Percentiles rank a stretch among this genome's conserved stretches.
Evolutionary conservation across 306 rosid genomes (phyloP).

Genomic region (Vigna trinervia): DNA sequence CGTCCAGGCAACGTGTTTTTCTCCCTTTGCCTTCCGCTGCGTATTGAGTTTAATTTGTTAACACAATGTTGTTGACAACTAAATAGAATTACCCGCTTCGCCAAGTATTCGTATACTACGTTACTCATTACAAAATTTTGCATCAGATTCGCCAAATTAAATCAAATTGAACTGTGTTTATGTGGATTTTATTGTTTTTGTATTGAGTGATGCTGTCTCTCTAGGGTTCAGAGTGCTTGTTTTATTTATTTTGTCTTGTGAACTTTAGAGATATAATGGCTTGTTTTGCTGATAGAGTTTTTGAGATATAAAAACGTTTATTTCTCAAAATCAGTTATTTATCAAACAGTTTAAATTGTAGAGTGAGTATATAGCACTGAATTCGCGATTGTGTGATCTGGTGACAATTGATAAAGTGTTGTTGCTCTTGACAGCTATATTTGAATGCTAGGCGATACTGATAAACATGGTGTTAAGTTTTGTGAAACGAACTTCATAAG

Average conservation of each 20-base stretch:
- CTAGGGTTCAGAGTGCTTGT: neutral
- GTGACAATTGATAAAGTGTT: neutral
- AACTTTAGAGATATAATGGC: neutral
- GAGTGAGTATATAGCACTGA: neutral
- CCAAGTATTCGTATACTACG: neutral
- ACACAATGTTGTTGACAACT: too few relatives aligned
- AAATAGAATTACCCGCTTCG: too few relatives aligned
- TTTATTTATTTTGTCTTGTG: neutral
- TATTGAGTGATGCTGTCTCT: neutral
- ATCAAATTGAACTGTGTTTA: too few relatives aligned
- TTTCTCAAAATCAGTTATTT: neutral
- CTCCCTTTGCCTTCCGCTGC: neutral
- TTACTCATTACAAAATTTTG: neutral
- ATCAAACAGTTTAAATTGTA: neutral
- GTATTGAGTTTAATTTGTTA: neutral
- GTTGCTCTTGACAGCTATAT: neutral
- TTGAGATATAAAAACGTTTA: neutral
- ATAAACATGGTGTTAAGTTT: neutral
- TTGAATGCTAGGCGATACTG: neutral
- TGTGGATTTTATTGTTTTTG: neutral
- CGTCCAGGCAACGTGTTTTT: neutral
- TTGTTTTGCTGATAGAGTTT: neutral
- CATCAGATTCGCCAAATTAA: neutral
- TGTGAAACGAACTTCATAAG: neutral
- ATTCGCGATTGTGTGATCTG: neutral